A percentile compares a stretch with the other conserved stretches of the same genome.
Evolutionary conservation across 1,139 yeast genomes (phyloP).

Genomic region (Lizanozyma gosingica): DNA sequence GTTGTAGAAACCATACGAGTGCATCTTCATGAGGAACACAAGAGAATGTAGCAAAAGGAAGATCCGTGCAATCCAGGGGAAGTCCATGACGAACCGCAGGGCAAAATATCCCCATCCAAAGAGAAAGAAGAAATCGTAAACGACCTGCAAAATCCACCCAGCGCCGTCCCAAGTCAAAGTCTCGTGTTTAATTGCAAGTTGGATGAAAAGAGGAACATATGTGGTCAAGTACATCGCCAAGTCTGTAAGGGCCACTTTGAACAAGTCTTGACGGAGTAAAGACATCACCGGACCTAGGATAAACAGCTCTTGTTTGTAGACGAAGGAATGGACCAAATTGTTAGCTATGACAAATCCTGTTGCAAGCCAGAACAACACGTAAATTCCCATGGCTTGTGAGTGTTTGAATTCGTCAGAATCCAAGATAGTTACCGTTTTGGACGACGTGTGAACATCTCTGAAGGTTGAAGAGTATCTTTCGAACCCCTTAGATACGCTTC

Average conservation of each 20-base stretch:
- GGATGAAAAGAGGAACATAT: conserved; percentile 50
- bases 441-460: conserved; percentile 34
- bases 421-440: conserved; percentile 37
- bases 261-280: conserved; percentile 33
- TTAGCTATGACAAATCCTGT: conserved; percentile 45
- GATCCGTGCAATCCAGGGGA: conserved; percentile 85
- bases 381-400: conserved; percentile 54
- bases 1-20: conserved; percentile 80
- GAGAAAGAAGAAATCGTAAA: conserved; percentile 46
- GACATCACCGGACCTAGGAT: not conserved
- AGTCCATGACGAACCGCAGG: conserved; percentile 32
- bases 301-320: conserved; percentile 17
- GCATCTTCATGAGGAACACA: conserved; percentile 87
- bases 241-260: conserved; percentile 62
- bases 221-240: conserved; percentile 56
- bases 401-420: conserved; percentile 33
- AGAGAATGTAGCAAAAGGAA: conserved; percentile 75
- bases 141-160: conserved; percentile 55
- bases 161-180: conserved; percentile 44
- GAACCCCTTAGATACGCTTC: not conserved
- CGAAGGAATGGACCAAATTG: conserved; percentile 35
- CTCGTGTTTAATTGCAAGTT: conserved; percentile 34
- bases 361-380: conserved; percentile 60
- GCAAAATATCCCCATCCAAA: conserved; percentile 45
- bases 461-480: conserved; percentile 20